Base-by-base conservation (phyloP, 805 yeast genomes). In the Teunomyces barrocoloradensis region DNA sequence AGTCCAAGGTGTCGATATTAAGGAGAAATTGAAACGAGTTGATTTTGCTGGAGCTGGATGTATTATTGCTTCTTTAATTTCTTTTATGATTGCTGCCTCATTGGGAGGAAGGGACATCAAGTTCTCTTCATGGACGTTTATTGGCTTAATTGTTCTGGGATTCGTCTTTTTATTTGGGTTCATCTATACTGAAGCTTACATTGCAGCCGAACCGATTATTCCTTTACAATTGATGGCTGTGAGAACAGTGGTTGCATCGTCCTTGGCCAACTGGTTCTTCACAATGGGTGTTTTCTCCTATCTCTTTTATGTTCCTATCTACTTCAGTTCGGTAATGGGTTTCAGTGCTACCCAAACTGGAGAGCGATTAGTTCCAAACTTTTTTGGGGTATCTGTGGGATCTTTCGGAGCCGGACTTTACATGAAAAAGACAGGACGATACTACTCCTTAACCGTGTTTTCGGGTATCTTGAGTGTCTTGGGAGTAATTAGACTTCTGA, bases 261-360 rank as follows among this genome's bases (percentile, higher is more conserved):
- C 89, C 0, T 66, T 87, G 47, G 75, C 85, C 38, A 84, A 84
- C 62, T 81, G 87, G 81, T 82, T 86, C 55, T 73, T 77, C 62
- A 81, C 89, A 5, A 87, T 87, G 86, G 75, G 81, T 1, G 76
- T 78, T 13, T 86, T 78, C 60, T 69, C 89, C 1, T 73, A 75
- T 53, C 60, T 88, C 46, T 89, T 75, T 66, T 88, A 83, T 63
- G 74, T 83, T 3, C 96, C 96, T 1, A 74, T 89, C 15, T 86
- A 74, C 57, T 82, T 79, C 63, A 67, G 78, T 12, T 66, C 87
- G 0, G 87, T 81, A 2, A 60, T 75, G 51, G 75, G 73, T 11
- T 61, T 79, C 33, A 58, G 78, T 3, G 78, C 88, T 2, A 77
- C 85, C 5, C 68, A 79, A 48, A 78, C 79, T 34, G 89, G 89